Conservation (phyloP, 805 yeast species). For the Allodekkera sacchari region DNA sequence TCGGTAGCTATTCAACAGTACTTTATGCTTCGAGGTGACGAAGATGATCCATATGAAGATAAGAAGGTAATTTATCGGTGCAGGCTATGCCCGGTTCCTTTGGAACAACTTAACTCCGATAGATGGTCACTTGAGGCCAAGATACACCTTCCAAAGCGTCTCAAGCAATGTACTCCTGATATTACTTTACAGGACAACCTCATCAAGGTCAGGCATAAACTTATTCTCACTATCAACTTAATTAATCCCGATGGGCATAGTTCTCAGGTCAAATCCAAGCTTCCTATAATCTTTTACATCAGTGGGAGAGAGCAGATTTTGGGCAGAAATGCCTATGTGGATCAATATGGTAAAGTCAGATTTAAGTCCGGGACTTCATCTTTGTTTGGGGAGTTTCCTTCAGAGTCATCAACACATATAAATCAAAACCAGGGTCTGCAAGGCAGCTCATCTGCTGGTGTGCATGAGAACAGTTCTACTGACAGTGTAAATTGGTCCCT, state of each 20-base stretch:
- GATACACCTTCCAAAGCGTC: constrained; percentile 31
- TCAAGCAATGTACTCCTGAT: constrained; percentile 35
- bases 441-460: too few species aligned
- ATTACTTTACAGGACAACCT: constrained; percentile 32
- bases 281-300: constrained; percentile 37
- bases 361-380: constrained; percentile 13
- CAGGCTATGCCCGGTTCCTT: constrained; percentile 26
- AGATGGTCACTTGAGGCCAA: constrained; percentile 37
- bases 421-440: too few species aligned
- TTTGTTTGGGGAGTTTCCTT: too few species aligned
- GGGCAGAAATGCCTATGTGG: constrained; percentile 19
- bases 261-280: constrained; percentile 43
- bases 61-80: constrained; percentile 26
- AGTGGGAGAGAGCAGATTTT: constrained; percentile 25
- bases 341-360: constrained; percentile 16
- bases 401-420: too few species aligned
- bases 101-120: constrained; percentile 30
- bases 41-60: constrained; percentile 17
- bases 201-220: constrained; percentile 36
- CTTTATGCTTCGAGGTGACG: constrained; percentile 16
- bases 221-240: constrained; percentile 35
- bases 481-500: too few species aligned
- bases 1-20: constrained; percentile 27
- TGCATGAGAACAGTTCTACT: too few species aligned
- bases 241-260: constrained; percentile 41